phyloP scores from a whole-genome alignment of 441 rosid genomes.

The Dalechampia spathulata region DNA sequence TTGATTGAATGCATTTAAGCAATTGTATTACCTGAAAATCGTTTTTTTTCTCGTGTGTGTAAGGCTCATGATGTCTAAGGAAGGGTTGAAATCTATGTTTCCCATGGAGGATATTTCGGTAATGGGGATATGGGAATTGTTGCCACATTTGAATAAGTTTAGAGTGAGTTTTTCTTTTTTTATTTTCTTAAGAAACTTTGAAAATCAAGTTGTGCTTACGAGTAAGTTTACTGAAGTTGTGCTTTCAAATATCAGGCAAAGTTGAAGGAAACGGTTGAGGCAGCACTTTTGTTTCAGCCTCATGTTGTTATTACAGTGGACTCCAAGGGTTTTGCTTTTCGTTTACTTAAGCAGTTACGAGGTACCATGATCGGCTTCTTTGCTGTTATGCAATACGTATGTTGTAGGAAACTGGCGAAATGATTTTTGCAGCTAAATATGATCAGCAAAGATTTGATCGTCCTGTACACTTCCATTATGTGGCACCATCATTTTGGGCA shows the following conservation, averaged over 20 bases:
- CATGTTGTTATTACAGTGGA: conserved; percentile 87
- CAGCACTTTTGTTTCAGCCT: conserved; percentile 62
- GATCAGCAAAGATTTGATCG: conserved; percentile 19
- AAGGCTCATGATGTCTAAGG: conserved; percentile 67
- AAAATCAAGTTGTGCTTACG: too few relatives aligned
- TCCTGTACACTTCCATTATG: conserved; percentile 73
- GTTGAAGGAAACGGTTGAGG: conserved; percentile 62
- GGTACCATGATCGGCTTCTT: conserved; percentile 31
- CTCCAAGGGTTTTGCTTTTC: conserved; percentile 89
- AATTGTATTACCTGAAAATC: too few relatives aligned
- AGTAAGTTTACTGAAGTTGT: neutral
- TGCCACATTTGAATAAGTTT: conserved; percentile 68
- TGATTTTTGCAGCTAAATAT: conserved; percentile 77
- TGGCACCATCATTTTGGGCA: conserved; percentile 96
- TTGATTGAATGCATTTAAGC: too few relatives aligned
- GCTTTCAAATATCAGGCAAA: conserved; percentile 35
- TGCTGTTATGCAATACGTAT: conserved; percentile 13
- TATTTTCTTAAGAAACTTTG: neutral
- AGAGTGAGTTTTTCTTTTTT: conserved; percentile 42
- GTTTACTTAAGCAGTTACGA: conserved; percentile 65
- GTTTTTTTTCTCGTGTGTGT: neutral
- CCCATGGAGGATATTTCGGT: conserved; percentile 89
- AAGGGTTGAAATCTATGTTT: conserved; percentile 61
- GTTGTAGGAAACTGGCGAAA: conserved; percentile 38
- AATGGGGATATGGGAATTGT: conserved; percentile 86